Evolutionary conservation across 2,329 filamentous ascomycete species (phyloP), one percentile per base, ranked within the genome.

Genomic region (Akanthomyces dipterigenus): DNA sequence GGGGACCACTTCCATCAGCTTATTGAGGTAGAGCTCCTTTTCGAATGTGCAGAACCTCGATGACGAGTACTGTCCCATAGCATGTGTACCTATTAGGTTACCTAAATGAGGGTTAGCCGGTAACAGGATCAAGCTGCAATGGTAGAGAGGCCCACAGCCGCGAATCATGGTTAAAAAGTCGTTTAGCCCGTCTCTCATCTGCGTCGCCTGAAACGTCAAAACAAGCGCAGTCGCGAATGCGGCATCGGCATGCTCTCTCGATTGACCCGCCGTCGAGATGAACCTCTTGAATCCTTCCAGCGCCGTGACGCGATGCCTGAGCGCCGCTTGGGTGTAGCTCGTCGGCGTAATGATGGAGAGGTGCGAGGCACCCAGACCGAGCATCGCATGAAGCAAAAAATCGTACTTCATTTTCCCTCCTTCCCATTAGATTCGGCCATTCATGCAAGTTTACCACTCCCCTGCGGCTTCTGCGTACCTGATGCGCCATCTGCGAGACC

Each of bases 351-450:
- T 55, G 7, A 64, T 54, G 6, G 46, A 56, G 20, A 62, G 49
- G 36, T 62, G 60, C 16, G 60, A 62, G 6, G 60, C 60, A 22
- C 60, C 75, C 1, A 78, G 68, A 1, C 71, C 76, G 1, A 78
- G 67, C 71, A 78, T 76, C 3, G 76, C 70, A 59, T 78, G 75
- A 40, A 76, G 64, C n/a, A 78, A 64, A 63, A 75, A 77, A 28
- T 75, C 73, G 55, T 73, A 76, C 73, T 77, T n/a, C n/a, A 20
- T 38, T 11, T 9, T 5, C 31, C 16, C 34, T 16, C 3, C 12
- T 58, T 50, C 34, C 22, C 3, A n/a, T 58, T 50, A 58, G 45
- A 22, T 18, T 11, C 16, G 16, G 11, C 12, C 9, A n/a, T n/a
- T n/a, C n/a, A n/a, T n/a, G n/a, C n/a, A n/a, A n/a, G n/a, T n/a